Evolutionary conservation across 768 basidiomycete species (phyloP).

Genomic region (Leccinellum rugosiceps): DNA sequence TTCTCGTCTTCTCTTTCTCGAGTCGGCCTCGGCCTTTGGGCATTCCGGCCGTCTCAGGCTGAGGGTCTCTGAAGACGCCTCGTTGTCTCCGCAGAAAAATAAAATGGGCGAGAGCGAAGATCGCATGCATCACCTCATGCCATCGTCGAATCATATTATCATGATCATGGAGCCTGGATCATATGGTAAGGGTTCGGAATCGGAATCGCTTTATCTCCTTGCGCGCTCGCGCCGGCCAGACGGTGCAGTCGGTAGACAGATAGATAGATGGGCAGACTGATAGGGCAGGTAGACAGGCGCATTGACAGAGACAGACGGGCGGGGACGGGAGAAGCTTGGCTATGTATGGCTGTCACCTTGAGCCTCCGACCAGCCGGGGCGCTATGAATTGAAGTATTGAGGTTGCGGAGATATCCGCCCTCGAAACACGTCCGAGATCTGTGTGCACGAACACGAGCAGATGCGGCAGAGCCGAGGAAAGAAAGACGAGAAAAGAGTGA

Average conservation of each 20-base stretch:
- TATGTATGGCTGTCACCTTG: neutral
- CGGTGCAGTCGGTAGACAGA: neutral
- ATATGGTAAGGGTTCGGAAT: slow-evolving; percentile 9
- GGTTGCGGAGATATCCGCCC: neutral
- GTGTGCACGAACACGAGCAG: neutral
- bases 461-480: neutral
- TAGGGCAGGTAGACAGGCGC: neutral
- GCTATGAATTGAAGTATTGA: neutral
- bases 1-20: neutral
- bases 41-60: neutral
- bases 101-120: neutral
- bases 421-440: neutral
- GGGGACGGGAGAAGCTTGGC: neutral
- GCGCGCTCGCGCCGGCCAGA: neutral
- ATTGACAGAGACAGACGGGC: neutral
- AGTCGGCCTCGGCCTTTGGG: neutral
- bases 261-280: neutral
- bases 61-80: neutral
- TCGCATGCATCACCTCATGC: neutral
- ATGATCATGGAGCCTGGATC: neutral
- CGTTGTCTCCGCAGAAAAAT: slow-evolving; percentile 14
- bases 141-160: neutral
- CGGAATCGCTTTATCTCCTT: slow-evolving; percentile 22
- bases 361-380: neutral
- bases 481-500: neutral